These are phyloP conservation scores for Nepenthes gracilis DNA, from an alignment of 148 eudicot genomes.

Conservation along the genomic window DNA sequence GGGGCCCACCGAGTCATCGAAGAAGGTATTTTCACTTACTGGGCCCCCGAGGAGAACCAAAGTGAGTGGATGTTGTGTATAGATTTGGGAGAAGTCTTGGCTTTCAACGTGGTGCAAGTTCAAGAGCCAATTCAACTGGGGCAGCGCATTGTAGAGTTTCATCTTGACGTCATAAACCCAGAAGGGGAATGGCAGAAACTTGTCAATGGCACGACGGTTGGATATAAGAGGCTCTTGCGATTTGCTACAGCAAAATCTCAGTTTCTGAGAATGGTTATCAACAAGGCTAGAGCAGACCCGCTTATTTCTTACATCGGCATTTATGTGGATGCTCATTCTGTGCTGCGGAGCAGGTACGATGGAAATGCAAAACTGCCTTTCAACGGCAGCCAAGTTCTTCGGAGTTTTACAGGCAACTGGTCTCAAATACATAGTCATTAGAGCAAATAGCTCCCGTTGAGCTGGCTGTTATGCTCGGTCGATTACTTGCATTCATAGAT, in stretches of 20 bases:
- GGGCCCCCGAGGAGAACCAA: slow-evolving; percentile 53
- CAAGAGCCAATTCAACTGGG: slow-evolving; percentile 89
- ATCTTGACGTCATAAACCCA: slow-evolving; percentile 33
- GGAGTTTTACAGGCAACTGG: slow-evolving; percentile 13
- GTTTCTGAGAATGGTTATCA: slow-evolving; percentile 44
- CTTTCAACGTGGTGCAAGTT: slow-evolving; percentile 55
- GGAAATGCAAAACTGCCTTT: neutral
- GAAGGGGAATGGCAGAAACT: slow-evolving; percentile 39
- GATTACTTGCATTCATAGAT: too few relatives aligned
- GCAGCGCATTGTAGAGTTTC: slow-evolving; percentile 49
- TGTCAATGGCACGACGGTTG: slow-evolving; percentile 54
- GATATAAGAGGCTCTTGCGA: slow-evolving; percentile 46
- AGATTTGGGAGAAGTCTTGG: slow-evolving; percentile 25
- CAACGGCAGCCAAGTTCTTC: slow-evolving; percentile 19
- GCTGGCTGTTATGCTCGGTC: too few relatives aligned
- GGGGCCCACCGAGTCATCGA: slow-evolving; percentile 27
- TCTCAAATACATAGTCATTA: neutral
- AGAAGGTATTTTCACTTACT: slow-evolving; percentile 50
- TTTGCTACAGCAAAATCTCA: slow-evolving; percentile 32
- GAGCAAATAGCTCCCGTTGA: too few relatives aligned
- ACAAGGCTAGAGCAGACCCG: slow-evolving; percentile 49
- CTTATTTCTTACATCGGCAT: slow-evolving; percentile 49
- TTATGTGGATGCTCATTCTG: slow-evolving; percentile 47
- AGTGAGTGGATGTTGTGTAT: slow-evolving; percentile 39
- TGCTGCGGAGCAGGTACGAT: neutral